These are phyloP conservation scores for Plasmodium berghei DNA, from an alignment of 169 alveolate genomes.

Conservation along the genomic window DNA sequence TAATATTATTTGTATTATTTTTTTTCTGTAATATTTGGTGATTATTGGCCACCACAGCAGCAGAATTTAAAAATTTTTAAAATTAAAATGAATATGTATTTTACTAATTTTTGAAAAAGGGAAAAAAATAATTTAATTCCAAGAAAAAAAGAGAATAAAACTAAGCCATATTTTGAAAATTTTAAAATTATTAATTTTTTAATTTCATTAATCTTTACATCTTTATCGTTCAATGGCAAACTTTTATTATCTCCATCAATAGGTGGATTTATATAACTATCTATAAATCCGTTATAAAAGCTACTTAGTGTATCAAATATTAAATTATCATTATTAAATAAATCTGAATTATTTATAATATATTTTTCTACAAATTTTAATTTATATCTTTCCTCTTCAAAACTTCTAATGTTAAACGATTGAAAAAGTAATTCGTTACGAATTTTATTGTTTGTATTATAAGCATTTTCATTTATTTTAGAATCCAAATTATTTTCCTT, in stretches of 20 bases:
- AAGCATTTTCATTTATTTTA: background rate
- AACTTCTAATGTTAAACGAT: conserved; percentile 22
- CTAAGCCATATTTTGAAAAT: conserved; percentile 23
- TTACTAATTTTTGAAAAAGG: conserved; percentile 37
- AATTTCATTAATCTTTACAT: conserved; percentile 28
- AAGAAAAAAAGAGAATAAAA: conserved; percentile 15
- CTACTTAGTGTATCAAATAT: conserved; percentile 44
- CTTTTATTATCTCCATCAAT: background rate
- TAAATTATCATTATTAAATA: conserved; percentile 33
- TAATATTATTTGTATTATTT: background rate
- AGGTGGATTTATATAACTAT: conserved; percentile 1
- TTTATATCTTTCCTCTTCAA: conserved; percentile 29
- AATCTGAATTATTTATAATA: conserved; percentile 8
- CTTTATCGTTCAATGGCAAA: background rate
- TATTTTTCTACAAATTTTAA: conserved; percentile 24
- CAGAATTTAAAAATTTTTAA: conserved; percentile 53
- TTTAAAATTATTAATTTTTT: conserved; percentile 51
- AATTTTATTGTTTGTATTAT: conserved; percentile 12
- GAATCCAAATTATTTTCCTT: background rate
- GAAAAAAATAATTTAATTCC: conserved; percentile 17
- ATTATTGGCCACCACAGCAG: conserved; percentile 59
- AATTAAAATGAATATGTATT: conserved; percentile 14
- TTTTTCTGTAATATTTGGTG: background rate
- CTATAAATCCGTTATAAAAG: conserved; percentile 12
- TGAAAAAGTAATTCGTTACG: conserved; percentile 12